phyloP scores from a whole-genome alignment of 371 early-diverging fungal species.

The Rhizopus delemar region DNA sequence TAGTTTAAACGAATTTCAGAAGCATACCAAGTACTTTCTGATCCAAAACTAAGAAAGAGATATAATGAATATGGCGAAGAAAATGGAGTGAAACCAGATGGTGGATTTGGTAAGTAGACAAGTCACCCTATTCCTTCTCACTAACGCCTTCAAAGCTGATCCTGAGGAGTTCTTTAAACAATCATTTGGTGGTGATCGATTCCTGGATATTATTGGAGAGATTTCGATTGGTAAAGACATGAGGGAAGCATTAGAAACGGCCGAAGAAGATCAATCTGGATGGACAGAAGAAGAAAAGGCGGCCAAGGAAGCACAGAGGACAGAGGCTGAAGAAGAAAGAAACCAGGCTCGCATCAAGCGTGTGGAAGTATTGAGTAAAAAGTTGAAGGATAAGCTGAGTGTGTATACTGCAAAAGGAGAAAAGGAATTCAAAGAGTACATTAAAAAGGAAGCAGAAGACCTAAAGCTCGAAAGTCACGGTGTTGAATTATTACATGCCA shows the following conservation, averaged over 20 bases:
- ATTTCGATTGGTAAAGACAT: constrained; percentile 92
- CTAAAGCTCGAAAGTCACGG: constrained; percentile 90
- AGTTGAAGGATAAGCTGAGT: constrained; percentile 70
- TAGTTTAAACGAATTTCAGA: constrained; percentile 89
- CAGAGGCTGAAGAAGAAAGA: constrained; percentile 37
- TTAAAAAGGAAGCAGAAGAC: constrained; percentile 81
- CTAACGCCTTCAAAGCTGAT: constrained; percentile 56
- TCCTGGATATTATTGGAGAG: constrained; percentile 94
- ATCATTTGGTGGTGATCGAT: constrained; percentile 94
- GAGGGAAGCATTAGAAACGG: constrained; percentile 72
- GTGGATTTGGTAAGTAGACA: constrained; percentile 59
- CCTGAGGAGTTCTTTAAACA: constrained; percentile 93
- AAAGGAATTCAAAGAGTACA: constrained; percentile 64
- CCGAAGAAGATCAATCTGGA: constrained; percentile 41
- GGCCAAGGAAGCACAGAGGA: constrained; percentile 52
- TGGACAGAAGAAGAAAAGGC: constrained; percentile 64
- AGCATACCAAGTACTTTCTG: constrained; percentile 89
- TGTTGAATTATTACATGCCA: constrained; percentile 88
- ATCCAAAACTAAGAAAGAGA: constrained; percentile 79
- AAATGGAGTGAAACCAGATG: constrained; percentile 66
- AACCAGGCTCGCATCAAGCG: constrained; percentile 67
- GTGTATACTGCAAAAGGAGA: constrained; percentile 59
- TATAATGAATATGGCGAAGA: constrained; percentile 86
- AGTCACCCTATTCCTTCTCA: neutral
- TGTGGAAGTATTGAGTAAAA: constrained; percentile 67